Evolutionary conservation across 257 asterid genomes (phyloP).

Genomic region (Scutellaria baicalensis): DNA sequence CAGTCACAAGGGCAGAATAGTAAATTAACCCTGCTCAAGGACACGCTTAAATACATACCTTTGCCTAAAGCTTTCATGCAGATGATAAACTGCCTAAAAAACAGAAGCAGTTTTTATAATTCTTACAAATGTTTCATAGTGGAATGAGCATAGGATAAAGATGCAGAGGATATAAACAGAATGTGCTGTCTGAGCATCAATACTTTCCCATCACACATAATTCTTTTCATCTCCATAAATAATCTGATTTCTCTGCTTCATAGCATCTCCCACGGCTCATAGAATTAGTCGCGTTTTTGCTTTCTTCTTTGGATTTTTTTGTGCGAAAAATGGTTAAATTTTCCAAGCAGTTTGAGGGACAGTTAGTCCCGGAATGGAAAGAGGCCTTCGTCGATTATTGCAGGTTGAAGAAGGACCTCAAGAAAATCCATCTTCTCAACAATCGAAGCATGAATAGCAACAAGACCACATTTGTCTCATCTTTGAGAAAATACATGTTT

Average conservation of each 20-base stretch:
- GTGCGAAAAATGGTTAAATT: slow-evolving; percentile 67
- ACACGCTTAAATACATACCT: slow-evolving; percentile 14
- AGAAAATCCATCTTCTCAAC: slow-evolving; percentile 48
- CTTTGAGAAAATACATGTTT: slow-evolving; percentile 29
- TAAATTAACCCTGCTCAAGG: slow-evolving; percentile 8
- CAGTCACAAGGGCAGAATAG: slow-evolving; percentile 1
- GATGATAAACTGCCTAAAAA: background rate
- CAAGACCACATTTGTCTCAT: slow-evolving; percentile 17
- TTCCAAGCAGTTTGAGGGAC: slow-evolving; percentile 83
- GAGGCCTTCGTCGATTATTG: slow-evolving; percentile 90
- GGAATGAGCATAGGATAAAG: slow-evolving; percentile 61
- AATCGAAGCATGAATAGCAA: slow-evolving; percentile 5
- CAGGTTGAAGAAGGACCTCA: slow-evolving; percentile 69
- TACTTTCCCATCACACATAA: slow-evolving; percentile 24
- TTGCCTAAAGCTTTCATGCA: slow-evolving; percentile 9
- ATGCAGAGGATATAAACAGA: slow-evolving; percentile 47
- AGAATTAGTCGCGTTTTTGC: background rate
- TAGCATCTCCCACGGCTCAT: slow-evolving; percentile 18
- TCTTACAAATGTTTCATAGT: slow-evolving; percentile 24
- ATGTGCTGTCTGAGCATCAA: slow-evolving; percentile 61
- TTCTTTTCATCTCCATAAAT: slow-evolving; percentile 58
- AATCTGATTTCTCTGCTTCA: slow-evolving; percentile 23
- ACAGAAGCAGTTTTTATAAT: slow-evolving; percentile 1
- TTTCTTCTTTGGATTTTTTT: background rate
- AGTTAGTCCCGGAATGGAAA: slow-evolving; percentile 89